These are phyloP conservation scores for Suillus brevipes DNA, from an alignment of 768 basidiomycete genomes.

Conservation along the genomic window DNA sequence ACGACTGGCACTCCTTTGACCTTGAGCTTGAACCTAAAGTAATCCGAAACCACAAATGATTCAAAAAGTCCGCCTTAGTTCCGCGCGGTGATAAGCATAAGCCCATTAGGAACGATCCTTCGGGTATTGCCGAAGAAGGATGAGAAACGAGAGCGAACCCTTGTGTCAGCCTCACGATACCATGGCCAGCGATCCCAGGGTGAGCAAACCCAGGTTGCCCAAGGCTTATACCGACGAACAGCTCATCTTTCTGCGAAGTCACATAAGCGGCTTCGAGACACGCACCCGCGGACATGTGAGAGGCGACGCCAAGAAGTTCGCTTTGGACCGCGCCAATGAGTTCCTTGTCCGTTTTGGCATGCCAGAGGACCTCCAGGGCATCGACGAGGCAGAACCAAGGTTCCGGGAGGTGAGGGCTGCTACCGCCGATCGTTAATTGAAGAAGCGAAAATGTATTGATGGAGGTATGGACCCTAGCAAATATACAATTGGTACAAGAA, in stretches of 20 bases:
- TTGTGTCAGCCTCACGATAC: slow-evolving; percentile 15
- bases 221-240: slow-evolving; percentile 67
- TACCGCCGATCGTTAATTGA: not conserved
- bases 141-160: slow-evolving; percentile 9
- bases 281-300: slow-evolving; percentile 58
- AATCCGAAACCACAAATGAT: slow-evolving; percentile 3
- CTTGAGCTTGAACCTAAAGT: slow-evolving; percentile 2
- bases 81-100: slow-evolving; percentile 6
- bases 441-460: slow-evolving; percentile 4
- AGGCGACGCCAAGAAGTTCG: slow-evolving; percentile 71
- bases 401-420: slow-evolving; percentile 56
- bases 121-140: slow-evolving; percentile 23
- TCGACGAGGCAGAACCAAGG: slow-evolving; percentile 58
- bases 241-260: slow-evolving; percentile 56
- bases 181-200: slow-evolving; percentile 58
- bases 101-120: slow-evolving; percentile 25
- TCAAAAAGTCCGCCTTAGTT: not conserved
- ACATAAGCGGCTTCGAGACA: slow-evolving; percentile 55
- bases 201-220: slow-evolving; percentile 63
- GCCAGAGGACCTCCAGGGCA: slow-evolving; percentile 51
- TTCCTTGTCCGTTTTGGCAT: slow-evolving; percentile 61
- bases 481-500: slow-evolving; percentile 60
- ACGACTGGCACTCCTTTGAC: not conserved
- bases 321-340: slow-evolving; percentile 59
- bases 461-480: slow-evolving; percentile 3